A percentile compares a stretch with the other conserved stretches of the same genome.
phyloP scores from a whole-genome alignment of 2,329 filamentous ascomycete genomes.

The Hypoxylon sp. region DNA sequence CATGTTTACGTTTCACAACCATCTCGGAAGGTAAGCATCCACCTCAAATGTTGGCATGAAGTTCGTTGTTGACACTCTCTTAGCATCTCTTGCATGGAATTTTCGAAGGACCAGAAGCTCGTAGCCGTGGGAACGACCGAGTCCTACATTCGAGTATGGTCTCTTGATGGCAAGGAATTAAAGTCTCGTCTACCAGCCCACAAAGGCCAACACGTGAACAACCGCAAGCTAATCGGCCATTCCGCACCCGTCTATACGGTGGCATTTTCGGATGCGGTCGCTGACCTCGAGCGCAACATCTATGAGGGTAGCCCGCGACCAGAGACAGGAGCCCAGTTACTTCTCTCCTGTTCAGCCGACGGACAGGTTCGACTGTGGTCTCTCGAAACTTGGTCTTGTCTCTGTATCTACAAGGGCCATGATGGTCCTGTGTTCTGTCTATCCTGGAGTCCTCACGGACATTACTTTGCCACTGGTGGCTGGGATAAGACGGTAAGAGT shows the following conservation, averaged over 20 bases:
- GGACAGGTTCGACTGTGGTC: conserved; percentile 93
- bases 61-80: conserved; percentile 15
- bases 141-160: conserved; percentile 96
- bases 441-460: conserved; percentile 90
- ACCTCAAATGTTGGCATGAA: background rate
- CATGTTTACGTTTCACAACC: conserved; percentile 99
- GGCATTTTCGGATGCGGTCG: conserved; percentile 82
- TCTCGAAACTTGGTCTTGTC: conserved; percentile 88
- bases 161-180: conserved; percentile 85
- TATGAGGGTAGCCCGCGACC: conserved; percentile 62
- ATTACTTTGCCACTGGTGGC: conserved; percentile 91
- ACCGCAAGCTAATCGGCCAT: conserved; percentile 85
- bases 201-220: conserved; percentile 71
- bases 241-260: conserved; percentile 90
- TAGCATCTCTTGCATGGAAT: conserved; percentile 92
- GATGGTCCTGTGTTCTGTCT: conserved; percentile 90
- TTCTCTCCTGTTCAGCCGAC: conserved; percentile 90
- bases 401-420: conserved; percentile 94
- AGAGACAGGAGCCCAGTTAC: conserved; percentile 74
- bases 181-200: conserved; percentile 72
- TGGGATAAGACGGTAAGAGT: conserved; percentile 91
- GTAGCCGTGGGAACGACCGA: conserved; percentile 91
- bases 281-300: conserved; percentile 62
- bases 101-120: conserved; percentile 89
- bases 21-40: conserved; percentile 79